phyloP scores from a whole-genome alignment of 768 basidiomycete genomes.

The Boletellus ananiceps region DNA sequence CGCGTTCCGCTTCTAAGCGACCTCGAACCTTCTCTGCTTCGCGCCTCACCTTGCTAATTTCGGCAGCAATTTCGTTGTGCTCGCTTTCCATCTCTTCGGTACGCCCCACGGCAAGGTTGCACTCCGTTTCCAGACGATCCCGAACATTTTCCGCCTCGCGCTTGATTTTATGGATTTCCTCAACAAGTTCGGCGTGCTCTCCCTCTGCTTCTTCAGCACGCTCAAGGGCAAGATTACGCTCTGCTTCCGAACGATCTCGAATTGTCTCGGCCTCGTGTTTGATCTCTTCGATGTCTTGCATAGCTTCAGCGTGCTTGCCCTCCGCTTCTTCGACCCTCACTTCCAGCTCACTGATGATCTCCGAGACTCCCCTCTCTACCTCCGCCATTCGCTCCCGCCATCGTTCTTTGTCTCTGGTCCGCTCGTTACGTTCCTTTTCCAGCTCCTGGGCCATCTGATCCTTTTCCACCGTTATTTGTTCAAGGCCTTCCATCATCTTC shows the following conservation, averaged over 20 bases:
- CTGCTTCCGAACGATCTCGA: slow-evolving; percentile 43
- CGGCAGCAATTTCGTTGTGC: neutral
- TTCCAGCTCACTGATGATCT: slow-evolving; percentile 64
- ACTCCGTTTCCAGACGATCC: slow-evolving; percentile 44
- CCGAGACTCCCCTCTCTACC: slow-evolving; percentile 65
- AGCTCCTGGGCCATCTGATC: slow-evolving; percentile 44
- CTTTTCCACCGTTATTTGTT: slow-evolving; percentile 43
- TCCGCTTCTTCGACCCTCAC: slow-evolving; percentile 50
- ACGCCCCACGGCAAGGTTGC: slow-evolving; percentile 53
- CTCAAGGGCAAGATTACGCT: slow-evolving; percentile 52
- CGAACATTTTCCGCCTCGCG: slow-evolving; percentile 44
- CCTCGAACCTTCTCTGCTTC: neutral
- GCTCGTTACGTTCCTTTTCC: slow-evolving; percentile 50
- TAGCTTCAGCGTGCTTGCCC: slow-evolving; percentile 36
- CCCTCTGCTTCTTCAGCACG: slow-evolving; percentile 49
- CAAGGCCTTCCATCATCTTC: slow-evolving; percentile 30
- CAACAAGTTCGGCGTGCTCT: slow-evolving; percentile 34
- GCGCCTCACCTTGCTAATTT: neutral
- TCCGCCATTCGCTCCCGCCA: slow-evolving; percentile 71
- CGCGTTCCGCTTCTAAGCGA: neutral
- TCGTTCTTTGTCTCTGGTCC: slow-evolving; percentile 61
- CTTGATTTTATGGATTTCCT: slow-evolving; percentile 39
- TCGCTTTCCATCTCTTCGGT: neutral
- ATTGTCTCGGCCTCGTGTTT: slow-evolving; percentile 43
- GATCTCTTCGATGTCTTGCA: slow-evolving; percentile 36